phyloP scores from a whole-genome alignment of 768 basidiomycete species.

The Rickenella mellea region DNA sequence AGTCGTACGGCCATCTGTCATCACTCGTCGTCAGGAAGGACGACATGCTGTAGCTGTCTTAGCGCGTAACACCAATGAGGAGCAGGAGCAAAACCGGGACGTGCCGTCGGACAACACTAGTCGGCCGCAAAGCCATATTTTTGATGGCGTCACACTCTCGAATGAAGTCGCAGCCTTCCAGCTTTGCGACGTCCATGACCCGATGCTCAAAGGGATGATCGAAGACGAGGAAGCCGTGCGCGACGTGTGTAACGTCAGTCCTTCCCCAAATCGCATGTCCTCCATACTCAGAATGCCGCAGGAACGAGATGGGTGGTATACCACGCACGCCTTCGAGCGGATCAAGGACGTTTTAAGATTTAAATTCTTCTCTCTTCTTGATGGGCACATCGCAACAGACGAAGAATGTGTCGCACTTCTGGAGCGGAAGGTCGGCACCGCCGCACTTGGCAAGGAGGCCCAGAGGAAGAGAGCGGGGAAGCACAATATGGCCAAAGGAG shows the following conservation, averaged over 20 bases:
- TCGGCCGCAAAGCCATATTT: constrained; percentile 79
- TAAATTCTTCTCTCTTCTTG: constrained; percentile 74
- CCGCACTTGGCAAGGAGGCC: constrained; percentile 28
- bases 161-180: constrained; percentile 92
- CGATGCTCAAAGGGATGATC: constrained; percentile 76
- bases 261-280: neutral
- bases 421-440: constrained; percentile 19
- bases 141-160: constrained; percentile 74
- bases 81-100: neutral
- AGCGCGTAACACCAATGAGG: constrained; percentile 21
- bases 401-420: constrained; percentile 66
- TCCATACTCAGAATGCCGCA: constrained; percentile 15
- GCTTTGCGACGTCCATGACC: constrained; percentile 84
- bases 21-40: constrained; percentile 53
- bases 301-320: constrained; percentile 90
- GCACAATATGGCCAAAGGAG: constrained; percentile 86
- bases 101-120: neutral
- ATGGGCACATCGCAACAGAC: constrained; percentile 62
- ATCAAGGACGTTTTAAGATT: constrained; percentile 80
- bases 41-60: constrained; percentile 32
- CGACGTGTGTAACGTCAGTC: constrained; percentile 65
- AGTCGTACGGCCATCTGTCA: constrained; percentile 68
- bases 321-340: constrained; percentile 60
- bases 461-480: constrained; percentile 58
- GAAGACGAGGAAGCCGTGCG: constrained; percentile 59